Evolutionary conservation across 495 filamentous ascomycete genomes (phyloP).

Genomic region (Aspergillus biplanus): DNA sequence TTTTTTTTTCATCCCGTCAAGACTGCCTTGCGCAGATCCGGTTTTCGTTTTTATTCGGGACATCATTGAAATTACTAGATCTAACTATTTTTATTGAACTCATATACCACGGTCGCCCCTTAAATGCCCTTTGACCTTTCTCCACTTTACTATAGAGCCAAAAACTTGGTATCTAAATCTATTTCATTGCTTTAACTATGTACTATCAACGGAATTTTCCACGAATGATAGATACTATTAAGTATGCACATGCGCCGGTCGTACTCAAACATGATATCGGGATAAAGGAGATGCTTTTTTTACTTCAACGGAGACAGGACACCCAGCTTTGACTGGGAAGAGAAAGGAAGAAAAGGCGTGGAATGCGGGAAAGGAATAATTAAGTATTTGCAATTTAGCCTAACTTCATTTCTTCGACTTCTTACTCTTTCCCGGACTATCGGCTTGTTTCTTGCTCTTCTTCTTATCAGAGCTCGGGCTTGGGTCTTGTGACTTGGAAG

Average conservation of each 20-base stretch:
- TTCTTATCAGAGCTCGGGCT: conserved; percentile 26
- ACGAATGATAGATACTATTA: neutral
- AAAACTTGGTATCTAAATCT: neutral
- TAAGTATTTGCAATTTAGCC: conserved; percentile 20
- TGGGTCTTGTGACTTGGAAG: conserved; percentile 1
- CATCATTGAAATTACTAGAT: neutral
- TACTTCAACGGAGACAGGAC: neutral
- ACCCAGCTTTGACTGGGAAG: neutral
- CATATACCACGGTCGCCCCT: too few relatives aligned
- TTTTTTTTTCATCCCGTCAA: neutral
- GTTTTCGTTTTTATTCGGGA: neutral
- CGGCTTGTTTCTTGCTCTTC: conserved; percentile 18
- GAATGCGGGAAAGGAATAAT: conserved; percentile 25
- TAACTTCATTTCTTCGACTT: conserved; percentile 43
- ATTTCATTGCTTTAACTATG: neutral
- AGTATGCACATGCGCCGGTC: neutral
- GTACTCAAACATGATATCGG: neutral
- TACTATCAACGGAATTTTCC: neutral
- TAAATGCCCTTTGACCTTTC: too few relatives aligned
- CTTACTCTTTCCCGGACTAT: conserved; percentile 29
- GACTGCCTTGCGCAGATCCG: neutral
- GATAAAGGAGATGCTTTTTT: neutral
- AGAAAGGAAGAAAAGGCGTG: neutral
- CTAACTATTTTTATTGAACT: neutral
- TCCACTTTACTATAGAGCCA: too few relatives aligned